Evolutionary conservation across 176 grass and related monocot genomes (phyloP), one percentile per base, ranked within the genome.

Genomic region (Dendrocalamus sinicus): DNA sequence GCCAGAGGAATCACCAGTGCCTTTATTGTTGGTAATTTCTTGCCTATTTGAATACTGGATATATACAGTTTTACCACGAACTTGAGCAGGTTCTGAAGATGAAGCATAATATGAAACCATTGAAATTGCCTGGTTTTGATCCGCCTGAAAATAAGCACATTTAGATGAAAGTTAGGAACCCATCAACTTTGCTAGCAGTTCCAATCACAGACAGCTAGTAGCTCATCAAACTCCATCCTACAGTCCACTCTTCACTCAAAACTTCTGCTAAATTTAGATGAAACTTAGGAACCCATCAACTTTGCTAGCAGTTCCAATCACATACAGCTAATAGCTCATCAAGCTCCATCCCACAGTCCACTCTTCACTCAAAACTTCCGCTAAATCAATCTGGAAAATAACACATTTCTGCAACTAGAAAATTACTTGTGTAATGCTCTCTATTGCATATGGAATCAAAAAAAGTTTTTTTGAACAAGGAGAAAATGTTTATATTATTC

Each of bases 1-100:
- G 20, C 92, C 93, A 66, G 85, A 90, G 81, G 90, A 90, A 81
- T 95, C 95, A 16, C 91, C 93, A 23, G 87, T 76, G 54, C 86
- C 89, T 86, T 95, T 98, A 81, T 93, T 98, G 72, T 98, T 98
- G 16, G 90, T 93, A 61, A 98, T 98, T 91, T 98, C 95, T 82
- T 95, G 95, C 73, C 93, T 87, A 57, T 98, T 98, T 73, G 95
- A 98, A 81, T 98, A 98, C 67, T 98, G 95, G 58, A 93, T 91
- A 82, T 95, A 98, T 78, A 95, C 95, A 80, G 95, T 98, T 88
- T 98, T 98, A 59, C 95, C 95, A 86, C 95, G 91, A 51, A 98
- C 93, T 93, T 95, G 91, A 72, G 95, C 95, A 89, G 91, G 93
- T 64, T 98, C 95, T 69, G 92, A 87, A 71, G 93, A 93, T 40